Percentiles rank a stretch among this genome's conserved stretches.
Evolutionary conservation across 2,329 filamentous ascomycete species (phyloP).

Genomic region (Calonectria pteridis): DNA sequence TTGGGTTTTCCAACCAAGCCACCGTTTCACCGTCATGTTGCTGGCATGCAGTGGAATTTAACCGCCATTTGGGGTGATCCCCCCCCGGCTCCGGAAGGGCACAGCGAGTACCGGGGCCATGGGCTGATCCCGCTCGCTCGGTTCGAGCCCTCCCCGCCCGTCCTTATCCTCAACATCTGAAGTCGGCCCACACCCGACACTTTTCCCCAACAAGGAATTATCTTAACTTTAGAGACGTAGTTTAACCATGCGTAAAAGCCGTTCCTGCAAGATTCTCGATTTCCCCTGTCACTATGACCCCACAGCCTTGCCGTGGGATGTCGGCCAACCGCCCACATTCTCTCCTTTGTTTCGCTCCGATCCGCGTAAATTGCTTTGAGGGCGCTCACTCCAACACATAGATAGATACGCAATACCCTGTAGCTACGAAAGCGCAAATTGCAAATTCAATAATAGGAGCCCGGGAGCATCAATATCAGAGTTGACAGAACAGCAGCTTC

Average conservation of each 20-base stretch:
- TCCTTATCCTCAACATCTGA: background rate
- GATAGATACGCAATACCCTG: too few species aligned
- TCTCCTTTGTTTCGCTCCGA: background rate
- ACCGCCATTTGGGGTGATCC: background rate
- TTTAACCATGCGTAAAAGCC: background rate
- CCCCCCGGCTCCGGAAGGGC: background rate
- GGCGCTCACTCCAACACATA: background rate
- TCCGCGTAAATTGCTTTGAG: background rate
- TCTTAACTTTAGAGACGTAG: background rate
- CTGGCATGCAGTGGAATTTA: background rate
- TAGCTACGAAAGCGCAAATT: background rate
- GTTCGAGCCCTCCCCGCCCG: background rate
- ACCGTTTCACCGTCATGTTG: background rate
- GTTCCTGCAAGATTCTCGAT: background rate
- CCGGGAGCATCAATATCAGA: background rate
- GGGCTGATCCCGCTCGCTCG: background rate
- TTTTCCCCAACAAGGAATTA: conserved; percentile 6
- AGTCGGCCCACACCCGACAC: conserved; percentile 1
- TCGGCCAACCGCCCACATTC: background rate
- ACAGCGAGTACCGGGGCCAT: conserved; percentile 1
- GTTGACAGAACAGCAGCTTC: background rate
- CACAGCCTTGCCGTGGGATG: background rate
- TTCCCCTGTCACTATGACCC: background rate
- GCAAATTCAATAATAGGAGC: background rate
- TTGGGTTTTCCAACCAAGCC: background rate